phyloP scores from a whole-genome alignment of 164 flowering plant species.

The Berberis vulgaris region DNA sequence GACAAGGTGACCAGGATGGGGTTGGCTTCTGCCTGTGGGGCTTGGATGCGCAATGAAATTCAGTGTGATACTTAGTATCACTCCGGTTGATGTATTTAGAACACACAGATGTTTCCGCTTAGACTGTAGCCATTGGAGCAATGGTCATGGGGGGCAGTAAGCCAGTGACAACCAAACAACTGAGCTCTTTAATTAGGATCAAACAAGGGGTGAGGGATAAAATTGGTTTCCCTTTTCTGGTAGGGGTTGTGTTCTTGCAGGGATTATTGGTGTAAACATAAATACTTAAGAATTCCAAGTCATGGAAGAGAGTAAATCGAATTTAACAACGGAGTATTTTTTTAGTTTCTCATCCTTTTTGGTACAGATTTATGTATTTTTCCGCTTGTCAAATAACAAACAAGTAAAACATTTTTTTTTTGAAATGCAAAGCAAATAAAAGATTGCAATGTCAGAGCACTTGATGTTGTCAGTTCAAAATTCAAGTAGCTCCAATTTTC shows the following conservation, averaged over 20 bases:
- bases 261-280: neutral
- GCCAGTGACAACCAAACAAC: constrained; percentile 1
- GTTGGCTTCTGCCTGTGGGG: constrained; percentile 6
- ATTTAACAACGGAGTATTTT: too few species aligned
- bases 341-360: too few species aligned
- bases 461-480: neutral
- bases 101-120: constrained; percentile 4
- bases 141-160: constrained; percentile 6
- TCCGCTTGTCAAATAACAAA: too few species aligned
- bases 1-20: constrained; percentile 5
- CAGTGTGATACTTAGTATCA: constrained; percentile 2
- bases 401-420: neutral
- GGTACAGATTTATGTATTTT: too few species aligned
- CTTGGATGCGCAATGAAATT: constrained; percentile 5
- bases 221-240: neutral
- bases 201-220: neutral
- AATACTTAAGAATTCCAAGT: neutral
- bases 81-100: constrained; percentile 7
- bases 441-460: neutral
- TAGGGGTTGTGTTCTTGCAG: constrained; percentile 1
- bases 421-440: neutral
- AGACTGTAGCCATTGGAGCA: constrained; percentile 6
- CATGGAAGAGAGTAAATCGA: neutral
- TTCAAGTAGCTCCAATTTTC: too few species aligned
- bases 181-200: constrained; percentile 10